phyloP scores from a whole-genome alignment of 345 rosid genomes.

The Erysimum cheiranthoides region DNA sequence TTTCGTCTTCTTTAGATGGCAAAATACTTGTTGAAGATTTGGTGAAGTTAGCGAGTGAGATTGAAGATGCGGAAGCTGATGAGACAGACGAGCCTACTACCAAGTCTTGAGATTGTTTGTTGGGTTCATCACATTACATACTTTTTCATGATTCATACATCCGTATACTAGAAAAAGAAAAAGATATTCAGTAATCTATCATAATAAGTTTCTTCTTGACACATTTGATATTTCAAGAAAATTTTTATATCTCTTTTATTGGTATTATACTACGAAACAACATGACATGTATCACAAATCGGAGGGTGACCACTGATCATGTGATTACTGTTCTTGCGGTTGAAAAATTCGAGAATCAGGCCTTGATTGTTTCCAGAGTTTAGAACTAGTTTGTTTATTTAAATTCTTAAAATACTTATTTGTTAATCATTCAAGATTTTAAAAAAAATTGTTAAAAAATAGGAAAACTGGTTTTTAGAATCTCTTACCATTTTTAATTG shows the following conservation, averaged over 20 bases:
- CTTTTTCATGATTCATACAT: neutral
- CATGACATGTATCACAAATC: neutral
- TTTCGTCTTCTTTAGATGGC: slow-evolving; percentile 59
- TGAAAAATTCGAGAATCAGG: neutral
- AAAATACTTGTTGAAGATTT: slow-evolving; percentile 88
- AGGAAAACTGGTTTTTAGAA: no score
- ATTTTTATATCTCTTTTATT: neutral
- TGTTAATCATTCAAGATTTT: no score
- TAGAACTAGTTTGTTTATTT: no score
- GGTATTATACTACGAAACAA: neutral
- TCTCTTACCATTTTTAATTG: no score
- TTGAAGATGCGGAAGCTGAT: slow-evolving; percentile 60
- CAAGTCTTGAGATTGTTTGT: slow-evolving; percentile 41
- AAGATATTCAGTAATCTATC: neutral
- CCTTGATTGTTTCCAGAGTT: no score
- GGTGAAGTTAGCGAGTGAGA: slow-evolving; percentile 70
- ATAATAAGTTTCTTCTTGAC: slow-evolving; percentile 14
- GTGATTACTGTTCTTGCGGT: neutral
- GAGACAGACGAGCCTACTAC: slow-evolving; percentile 46
- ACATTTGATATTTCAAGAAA: neutral
- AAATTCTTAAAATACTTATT: no score
- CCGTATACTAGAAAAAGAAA: neutral
- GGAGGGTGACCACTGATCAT: neutral
- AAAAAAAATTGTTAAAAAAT: no score
- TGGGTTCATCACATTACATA: neutral